Base-by-base conservation (phyloP, 2,329 filamentous ascomycete genomes). In the Botrytis sinoallii region DNA sequence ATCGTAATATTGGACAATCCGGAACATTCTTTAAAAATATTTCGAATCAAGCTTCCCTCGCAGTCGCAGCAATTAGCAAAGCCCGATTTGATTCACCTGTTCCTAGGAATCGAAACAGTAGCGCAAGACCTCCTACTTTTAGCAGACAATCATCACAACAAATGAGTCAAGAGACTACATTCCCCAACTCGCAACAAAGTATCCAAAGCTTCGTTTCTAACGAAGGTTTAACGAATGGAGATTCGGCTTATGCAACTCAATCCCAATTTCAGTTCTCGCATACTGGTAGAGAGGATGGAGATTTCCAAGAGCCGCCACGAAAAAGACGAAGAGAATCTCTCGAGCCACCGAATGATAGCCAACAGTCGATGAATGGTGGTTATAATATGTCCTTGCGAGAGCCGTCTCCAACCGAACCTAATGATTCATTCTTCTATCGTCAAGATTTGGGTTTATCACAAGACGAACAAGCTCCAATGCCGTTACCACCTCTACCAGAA, bases 11-110 rank as follows among this genome's bases (percentile, higher is more conserved):
- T 78, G 90, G 88, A 79, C 78, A 90, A 29, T 90, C 92, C 65
- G 95, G 94, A 29, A 98, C 96, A 1, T 98, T 98, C 81, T 98
- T 99, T 85, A 95, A 95, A 81, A 98, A 97, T 80, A 98, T 99
- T 76, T 98, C 95, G 6, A 92, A 90, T 76, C 97, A 94, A 1
- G 95, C 96, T 1, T 96, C 93, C 7, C 95, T 94, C 79, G 96
- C 96, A 42, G 93, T 99, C 73, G 95, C 94, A 75, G 95, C 96
- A 74, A 97, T 99, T 83, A 98, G 93, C 88, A 98, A 98, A 84
- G 95, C 96, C 25, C 89, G 95, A 20, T 92, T 98, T 79, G 95
- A 98, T 81, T 97, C 95, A 3, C 94, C 95, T 1, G 91, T 88
- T 12, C 92, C 92, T 7, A 86, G 92, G 74, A 86, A 84, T 73